Percentiles rank a stretch among this genome's conserved stretches.
Conservation (phyloP, 192 early-diverging fungal species). For the Thamnidium elegans region DNA sequence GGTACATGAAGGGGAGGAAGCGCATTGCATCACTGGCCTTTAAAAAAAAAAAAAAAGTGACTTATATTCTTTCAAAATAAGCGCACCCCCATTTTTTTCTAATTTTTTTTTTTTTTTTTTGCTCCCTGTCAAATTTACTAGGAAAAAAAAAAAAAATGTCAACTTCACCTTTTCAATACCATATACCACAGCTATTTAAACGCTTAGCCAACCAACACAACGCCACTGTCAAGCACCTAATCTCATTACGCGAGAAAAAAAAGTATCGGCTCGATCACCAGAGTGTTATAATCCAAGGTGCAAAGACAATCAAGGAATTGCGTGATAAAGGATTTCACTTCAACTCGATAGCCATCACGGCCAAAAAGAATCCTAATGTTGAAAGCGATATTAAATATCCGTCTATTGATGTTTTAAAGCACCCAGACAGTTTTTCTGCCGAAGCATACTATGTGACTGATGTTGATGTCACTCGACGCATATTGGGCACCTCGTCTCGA, state of each 20-base stretch:
- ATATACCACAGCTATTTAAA: conserved; percentile 18
- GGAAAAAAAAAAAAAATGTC: neutral
- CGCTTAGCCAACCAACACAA: conserved; percentile 17
- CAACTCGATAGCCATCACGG: conserved; percentile 26
- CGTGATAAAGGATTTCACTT: conserved; percentile 11
- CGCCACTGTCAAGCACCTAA: conserved; percentile 26
- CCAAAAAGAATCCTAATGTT: conserved; percentile 2
- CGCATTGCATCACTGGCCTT: neutral
- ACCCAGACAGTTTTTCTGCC: conserved; percentile 32
- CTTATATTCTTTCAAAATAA: neutral
- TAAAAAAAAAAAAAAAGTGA: neutral
- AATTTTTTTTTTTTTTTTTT: neutral
- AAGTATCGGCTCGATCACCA: conserved; percentile 28
- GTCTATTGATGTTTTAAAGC: conserved; percentile 13
- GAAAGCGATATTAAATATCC: conserved; percentile 26
- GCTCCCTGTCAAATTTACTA: neutral
- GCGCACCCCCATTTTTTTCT: neutral
- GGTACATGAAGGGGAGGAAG: neutral
- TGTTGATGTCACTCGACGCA: conserved; percentile 36
- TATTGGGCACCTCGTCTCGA: conserved; percentile 46
- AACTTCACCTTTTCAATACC: neutral
- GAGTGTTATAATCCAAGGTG: conserved; percentile 31
- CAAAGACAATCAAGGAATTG: conserved; percentile 29
- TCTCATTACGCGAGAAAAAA: conserved; percentile 30
- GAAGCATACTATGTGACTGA: conserved; percentile 41